Conservation (phyloP, 2,329 filamentous ascomycete genomes). For the Daldinia sp. region DNA sequence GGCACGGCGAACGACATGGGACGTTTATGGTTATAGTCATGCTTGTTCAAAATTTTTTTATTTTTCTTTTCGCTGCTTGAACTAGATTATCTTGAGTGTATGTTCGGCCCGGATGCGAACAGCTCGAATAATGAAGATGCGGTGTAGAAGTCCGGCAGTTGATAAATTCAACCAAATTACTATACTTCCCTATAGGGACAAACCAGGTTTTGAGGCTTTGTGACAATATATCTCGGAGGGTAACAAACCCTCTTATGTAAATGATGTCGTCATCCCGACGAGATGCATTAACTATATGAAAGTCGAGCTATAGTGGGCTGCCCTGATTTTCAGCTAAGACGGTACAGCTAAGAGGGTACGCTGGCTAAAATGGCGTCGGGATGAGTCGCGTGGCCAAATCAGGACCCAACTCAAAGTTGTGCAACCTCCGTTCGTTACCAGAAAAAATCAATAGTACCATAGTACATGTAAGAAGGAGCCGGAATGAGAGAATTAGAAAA, state of each 20-base stretch:
- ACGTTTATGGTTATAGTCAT: not conserved
- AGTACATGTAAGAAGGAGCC: slow-evolving; percentile 19
- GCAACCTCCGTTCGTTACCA: slow-evolving; percentile 16
- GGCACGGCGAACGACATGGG: not conserved
- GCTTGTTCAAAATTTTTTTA: not conserved
- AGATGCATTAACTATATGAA: slow-evolving; percentile 27
- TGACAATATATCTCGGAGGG: slow-evolving; percentile 7
- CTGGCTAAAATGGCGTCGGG: slow-evolving; percentile 7
- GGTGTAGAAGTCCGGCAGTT: not conserved
- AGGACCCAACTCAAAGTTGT: slow-evolving; percentile 2
- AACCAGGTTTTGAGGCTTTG: slow-evolving; percentile 30
- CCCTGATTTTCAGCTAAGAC: slow-evolving; percentile 31
- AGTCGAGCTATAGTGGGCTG: slow-evolving; percentile 26
- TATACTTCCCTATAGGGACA: not conserved
- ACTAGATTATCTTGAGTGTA: not conserved
- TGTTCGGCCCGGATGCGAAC: not conserved
- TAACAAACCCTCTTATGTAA: not conserved
- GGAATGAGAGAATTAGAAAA: slow-evolving; percentile 11
- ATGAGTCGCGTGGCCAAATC: slow-evolving; percentile 13
- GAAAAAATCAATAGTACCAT: slow-evolving; percentile 1
- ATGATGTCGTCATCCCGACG: slow-evolving; percentile 38
- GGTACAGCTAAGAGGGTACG: not conserved
- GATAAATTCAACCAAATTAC: not conserved
- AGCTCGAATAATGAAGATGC: not conserved
- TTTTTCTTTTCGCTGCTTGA: not conserved